These are phyloP conservation scores for Aspergillus pseudonomiae DNA, from an alignment of 2,329 filamentous ascomycete species.

Conservation along the genomic window DNA sequence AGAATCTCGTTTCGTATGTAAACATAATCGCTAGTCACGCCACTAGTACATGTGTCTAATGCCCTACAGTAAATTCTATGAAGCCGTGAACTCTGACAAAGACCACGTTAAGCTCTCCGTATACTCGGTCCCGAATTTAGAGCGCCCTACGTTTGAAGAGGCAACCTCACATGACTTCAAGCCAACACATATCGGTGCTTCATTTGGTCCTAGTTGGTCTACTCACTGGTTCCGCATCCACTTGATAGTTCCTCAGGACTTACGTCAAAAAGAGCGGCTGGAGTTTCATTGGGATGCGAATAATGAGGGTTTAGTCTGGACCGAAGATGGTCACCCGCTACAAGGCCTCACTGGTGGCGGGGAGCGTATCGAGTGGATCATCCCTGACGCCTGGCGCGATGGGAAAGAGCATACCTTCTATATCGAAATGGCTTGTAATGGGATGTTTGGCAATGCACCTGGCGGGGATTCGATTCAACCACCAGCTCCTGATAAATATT, in stretches of 20 bases:
- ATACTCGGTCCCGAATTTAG: conserved; percentile 78
- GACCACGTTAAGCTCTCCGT: conserved; percentile 82
- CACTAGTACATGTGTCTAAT: conserved; percentile 6
- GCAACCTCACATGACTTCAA: conserved; percentile 76
- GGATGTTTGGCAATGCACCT: conserved; percentile 93
- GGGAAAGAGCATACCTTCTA: conserved; percentile 88
- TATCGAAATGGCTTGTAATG: conserved; percentile 97
- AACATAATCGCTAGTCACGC: not conserved
- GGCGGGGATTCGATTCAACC: conserved; percentile 87
- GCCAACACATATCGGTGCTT: conserved; percentile 72
- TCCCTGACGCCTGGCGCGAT: conserved; percentile 79
- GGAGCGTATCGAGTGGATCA: conserved; percentile 87
- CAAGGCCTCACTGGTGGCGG: conserved; percentile 90
- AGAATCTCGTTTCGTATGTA: conserved; percentile 72
- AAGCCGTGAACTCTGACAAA: conserved; percentile 67
- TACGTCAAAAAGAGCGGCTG: conserved; percentile 76
- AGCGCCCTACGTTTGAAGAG: conserved; percentile 83
- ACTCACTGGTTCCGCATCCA: conserved; percentile 95
- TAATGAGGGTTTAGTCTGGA: conserved; percentile 95
- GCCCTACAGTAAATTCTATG: conserved; percentile 66
- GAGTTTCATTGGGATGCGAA: conserved; percentile 96
- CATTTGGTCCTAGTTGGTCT: conserved; percentile 92
- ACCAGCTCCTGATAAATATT: conserved; percentile 82
- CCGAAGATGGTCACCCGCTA: conserved; percentile 81
- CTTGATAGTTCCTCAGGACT: conserved; percentile 73